phyloP scores from a whole-genome alignment of 208 protist genomes.

The Crithidia expoeki region DNA sequence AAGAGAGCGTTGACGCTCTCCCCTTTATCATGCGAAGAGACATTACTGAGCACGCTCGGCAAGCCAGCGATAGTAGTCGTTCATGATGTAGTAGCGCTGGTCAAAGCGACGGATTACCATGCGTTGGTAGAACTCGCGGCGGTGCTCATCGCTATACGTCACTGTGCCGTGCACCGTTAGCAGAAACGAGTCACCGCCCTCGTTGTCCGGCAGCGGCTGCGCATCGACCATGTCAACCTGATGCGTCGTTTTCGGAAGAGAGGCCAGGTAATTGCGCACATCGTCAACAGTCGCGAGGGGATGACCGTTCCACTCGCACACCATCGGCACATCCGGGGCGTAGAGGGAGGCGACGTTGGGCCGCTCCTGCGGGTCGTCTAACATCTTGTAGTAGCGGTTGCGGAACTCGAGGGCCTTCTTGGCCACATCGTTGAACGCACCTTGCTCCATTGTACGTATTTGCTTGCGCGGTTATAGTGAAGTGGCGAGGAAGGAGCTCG shows the following conservation, averaged over 20 bases:
- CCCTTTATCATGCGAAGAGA: neutral
- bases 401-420: conserved; percentile 85
- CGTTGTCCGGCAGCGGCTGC: conserved; percentile 88
- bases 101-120: conserved; percentile 77
- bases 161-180: conserved; percentile 81
- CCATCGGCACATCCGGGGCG: conserved; percentile 63
- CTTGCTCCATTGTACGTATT: conserved; percentile 56
- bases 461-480: too few relatives aligned
- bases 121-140: conserved; percentile 87
- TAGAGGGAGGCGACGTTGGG: conserved; percentile 69
- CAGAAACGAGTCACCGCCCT: conserved; percentile 78
- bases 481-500: too few relatives aligned
- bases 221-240: conserved; percentile 85
- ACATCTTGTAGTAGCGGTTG: conserved; percentile 74
- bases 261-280: conserved; percentile 69
- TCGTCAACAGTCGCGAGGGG: conserved; percentile 45
- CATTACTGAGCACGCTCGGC: conserved; percentile 53
- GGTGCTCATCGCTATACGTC: conserved; percentile 89
- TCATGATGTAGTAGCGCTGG: conserved; percentile 84
- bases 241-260: conserved; percentile 75
- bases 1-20: neutral
- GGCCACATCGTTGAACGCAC: conserved; percentile 75
- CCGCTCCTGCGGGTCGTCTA: conserved; percentile 69
- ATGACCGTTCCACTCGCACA: conserved; percentile 92
- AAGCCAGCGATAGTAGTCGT: conserved; percentile 93